phyloP scores from a whole-genome alignment of 1,284 basidiomycete species.

The Calocybe gambosa region DNA sequence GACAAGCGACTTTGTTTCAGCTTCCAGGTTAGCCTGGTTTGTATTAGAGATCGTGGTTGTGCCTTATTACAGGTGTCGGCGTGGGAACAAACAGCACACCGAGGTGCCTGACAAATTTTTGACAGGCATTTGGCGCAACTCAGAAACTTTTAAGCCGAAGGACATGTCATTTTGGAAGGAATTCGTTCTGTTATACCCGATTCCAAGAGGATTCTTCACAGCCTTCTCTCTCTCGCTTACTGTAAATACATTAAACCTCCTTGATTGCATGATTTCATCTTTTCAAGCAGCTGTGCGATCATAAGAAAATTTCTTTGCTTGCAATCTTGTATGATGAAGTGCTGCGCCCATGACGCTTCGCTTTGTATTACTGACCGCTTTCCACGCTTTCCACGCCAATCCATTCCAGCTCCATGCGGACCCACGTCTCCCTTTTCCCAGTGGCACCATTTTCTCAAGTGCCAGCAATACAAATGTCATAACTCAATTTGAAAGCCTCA shows the following conservation, averaged over 20 bases:
- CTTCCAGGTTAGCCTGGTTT: slow-evolving; percentile 2
- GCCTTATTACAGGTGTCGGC: not conserved
- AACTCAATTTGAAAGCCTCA: not conserved
- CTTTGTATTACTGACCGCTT: not conserved
- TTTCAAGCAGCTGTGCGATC: not conserved
- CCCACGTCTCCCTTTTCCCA: not conserved
- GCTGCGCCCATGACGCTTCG: too few species aligned
- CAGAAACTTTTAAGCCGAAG: too few species aligned
- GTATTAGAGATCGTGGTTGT: not conserved
- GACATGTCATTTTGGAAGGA: too few species aligned
- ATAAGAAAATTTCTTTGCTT: not conserved
- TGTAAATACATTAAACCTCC: not conserved
- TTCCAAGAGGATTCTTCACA: too few species aligned
- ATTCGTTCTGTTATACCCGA: too few species aligned
- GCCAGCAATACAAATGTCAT: not conserved
- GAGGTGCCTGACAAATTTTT: too few species aligned
- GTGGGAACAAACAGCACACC: too few species aligned
- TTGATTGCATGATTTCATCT: not conserved
- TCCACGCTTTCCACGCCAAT: slow-evolving; percentile 7
- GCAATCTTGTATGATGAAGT: not conserved
- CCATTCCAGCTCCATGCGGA: slow-evolving; percentile 2
- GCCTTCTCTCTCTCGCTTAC: too few species aligned
- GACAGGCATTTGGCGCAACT: too few species aligned
- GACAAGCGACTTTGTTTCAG: slow-evolving; percentile 2
- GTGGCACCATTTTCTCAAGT: not conserved